Percentiles rank a stretch among this genome's conserved stretches.
phyloP scores from a whole-genome alignment of 1,139 yeast genomes.

The Sugiyamaella novakii region DNA sequence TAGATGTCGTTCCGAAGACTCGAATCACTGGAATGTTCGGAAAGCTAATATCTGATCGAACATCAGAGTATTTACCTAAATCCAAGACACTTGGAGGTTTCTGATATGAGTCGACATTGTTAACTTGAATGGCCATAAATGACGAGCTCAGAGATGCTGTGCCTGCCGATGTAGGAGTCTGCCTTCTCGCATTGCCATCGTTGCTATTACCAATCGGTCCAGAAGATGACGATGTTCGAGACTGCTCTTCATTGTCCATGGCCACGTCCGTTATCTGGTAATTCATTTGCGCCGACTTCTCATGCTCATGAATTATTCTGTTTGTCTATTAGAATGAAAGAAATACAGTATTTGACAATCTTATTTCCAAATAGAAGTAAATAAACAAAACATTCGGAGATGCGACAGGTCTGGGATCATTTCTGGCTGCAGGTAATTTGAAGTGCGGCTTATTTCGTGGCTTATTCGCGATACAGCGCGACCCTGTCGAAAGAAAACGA shows the following conservation, averaged over 20 bases:
- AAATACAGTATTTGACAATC: too few relatives aligned
- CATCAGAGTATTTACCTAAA: conserved; percentile 36
- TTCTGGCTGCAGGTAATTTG: too few relatives aligned
- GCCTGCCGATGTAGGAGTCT: not conserved
- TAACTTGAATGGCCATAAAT: conserved; percentile 40
- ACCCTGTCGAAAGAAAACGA: not conserved
- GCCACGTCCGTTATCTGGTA: not conserved
- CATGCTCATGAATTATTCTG: too few relatives aligned
- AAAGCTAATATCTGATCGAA: conserved; percentile 25
- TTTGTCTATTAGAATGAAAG: too few relatives aligned
- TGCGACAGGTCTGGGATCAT: too few relatives aligned
- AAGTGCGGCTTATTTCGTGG: conserved; percentile 4
- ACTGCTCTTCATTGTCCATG: not conserved
- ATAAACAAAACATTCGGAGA: too few relatives aligned
- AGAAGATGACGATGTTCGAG: conserved; percentile 7
- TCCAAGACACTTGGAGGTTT: conserved; percentile 50
- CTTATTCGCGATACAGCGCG: conserved; percentile 1
- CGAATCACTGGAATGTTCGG: conserved; percentile 72
- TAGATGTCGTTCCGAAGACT: conserved; percentile 65
- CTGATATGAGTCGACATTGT: conserved; percentile 62
- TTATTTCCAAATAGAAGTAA: too few relatives aligned
- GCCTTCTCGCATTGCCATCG: not conserved
- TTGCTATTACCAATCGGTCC: conserved; percentile 8
- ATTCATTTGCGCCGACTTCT: too few relatives aligned
- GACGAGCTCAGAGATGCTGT: conserved; percentile 14